phyloP scores from a whole-genome alignment of 495 filamentous ascomycete genomes.

The Tetracladium marchalianum region DNA sequence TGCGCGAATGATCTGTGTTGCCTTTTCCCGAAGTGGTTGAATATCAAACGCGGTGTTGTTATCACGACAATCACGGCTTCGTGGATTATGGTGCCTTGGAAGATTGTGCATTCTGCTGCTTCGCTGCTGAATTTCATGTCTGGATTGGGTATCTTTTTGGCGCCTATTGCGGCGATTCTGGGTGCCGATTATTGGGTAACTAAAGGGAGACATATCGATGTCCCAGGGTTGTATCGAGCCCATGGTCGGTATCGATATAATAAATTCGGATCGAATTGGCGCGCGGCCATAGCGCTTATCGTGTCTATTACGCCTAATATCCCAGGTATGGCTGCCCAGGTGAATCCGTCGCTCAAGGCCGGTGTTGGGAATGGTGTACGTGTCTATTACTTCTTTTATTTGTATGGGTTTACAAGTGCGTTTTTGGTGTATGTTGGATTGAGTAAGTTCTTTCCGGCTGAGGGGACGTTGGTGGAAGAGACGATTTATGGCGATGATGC shows the following conservation, averaged over 20 bases:
- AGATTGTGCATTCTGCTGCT: slow-evolving; percentile 47
- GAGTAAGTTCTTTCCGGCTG: slow-evolving; percentile 26
- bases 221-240: slow-evolving; percentile 30
- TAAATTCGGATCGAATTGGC: slow-evolving; percentile 31
- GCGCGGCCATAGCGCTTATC: slow-evolving; percentile 31
- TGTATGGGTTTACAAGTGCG: slow-evolving; percentile 30
- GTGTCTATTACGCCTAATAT: slow-evolving; percentile 28
- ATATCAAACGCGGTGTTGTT: slow-evolving; percentile 54
- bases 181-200: slow-evolving; percentile 40
- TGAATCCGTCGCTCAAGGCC: slow-evolving; percentile 38
- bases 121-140: slow-evolving; percentile 52
- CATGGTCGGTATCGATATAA: slow-evolving; percentile 25
- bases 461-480: slow-evolving; percentile 22
- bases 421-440: slow-evolving; percentile 25
- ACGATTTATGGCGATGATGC: slow-evolving; percentile 9
- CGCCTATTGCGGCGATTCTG: slow-evolving; percentile 37
- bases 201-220: slow-evolving; percentile 32
- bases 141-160: slow-evolving; percentile 33
- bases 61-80: slow-evolving; percentile 44
- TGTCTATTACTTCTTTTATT: slow-evolving; percentile 29
- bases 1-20: slow-evolving; percentile 55
- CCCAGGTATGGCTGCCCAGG: slow-evolving; percentile 26
- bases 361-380: slow-evolving; percentile 22
- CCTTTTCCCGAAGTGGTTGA: slow-evolving; percentile 47
- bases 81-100: slow-evolving; percentile 55